phyloP scores from a whole-genome alignment of 2,329 filamentous ascomycete species.

The Colletotrichum chlorophyti region DNA sequence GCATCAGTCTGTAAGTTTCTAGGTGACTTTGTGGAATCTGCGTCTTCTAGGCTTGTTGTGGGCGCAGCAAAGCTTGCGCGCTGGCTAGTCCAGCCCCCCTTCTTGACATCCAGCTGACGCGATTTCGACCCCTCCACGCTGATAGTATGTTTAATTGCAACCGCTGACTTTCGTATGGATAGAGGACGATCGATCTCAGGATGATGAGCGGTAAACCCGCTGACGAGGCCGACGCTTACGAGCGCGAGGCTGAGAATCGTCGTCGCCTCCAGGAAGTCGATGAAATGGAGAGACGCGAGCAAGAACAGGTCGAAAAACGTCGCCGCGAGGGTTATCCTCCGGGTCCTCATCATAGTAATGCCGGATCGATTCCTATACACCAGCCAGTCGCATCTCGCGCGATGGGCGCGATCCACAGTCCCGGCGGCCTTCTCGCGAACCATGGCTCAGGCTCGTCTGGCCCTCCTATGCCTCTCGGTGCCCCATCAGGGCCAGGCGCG shows the following conservation, averaged over 20 bases:
- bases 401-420: conserved; percentile 85
- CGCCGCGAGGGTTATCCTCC: conserved; percentile 71
- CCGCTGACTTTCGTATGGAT: background rate
- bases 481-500: conserved; percentile 55
- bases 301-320: conserved; percentile 69
- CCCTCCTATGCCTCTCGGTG: conserved; percentile 59
- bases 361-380: conserved; percentile 88
- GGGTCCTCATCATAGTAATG: conserved; percentile 81
- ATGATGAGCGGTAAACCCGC: conserved; percentile 31
- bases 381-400: conserved; percentile 89
- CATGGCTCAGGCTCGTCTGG: conserved; percentile 69
- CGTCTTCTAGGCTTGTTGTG: background rate
- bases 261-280: conserved; percentile 40
- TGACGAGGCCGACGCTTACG: conserved; percentile 31
- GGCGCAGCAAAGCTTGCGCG: conserved; percentile 24
- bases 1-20: conserved; percentile 27
- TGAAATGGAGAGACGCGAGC: conserved; percentile 63
- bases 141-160: no score
- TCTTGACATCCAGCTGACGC: no score
- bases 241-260: conserved; percentile 39
- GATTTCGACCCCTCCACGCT: conserved; percentile 8
- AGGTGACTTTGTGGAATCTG: background rate
- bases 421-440: conserved; percentile 83
- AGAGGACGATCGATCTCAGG: conserved; percentile 26
- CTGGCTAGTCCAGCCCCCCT: conserved; percentile 18